phyloP scores from a whole-genome alignment of 2,329 filamentous ascomycete genomes.

The Gremmenia infestans region DNA sequence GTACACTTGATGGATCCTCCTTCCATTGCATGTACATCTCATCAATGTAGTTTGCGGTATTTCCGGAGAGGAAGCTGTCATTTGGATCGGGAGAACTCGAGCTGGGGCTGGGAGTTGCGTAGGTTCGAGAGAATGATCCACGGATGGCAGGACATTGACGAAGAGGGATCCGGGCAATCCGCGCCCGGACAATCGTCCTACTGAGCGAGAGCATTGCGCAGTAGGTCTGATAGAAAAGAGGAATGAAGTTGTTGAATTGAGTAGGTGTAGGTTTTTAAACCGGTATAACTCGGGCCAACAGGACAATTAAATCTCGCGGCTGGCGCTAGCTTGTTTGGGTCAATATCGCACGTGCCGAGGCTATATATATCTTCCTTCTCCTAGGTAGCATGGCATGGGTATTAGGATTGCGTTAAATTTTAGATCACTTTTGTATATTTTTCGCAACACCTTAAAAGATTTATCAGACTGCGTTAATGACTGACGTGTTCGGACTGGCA shows the following conservation, averaged over 20 bases:
- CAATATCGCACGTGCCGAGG: neutral
- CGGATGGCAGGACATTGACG: neutral
- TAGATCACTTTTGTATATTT: neutral
- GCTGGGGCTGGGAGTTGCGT: constrained; percentile 50
- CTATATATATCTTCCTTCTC: neutral
- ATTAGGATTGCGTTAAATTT: neutral
- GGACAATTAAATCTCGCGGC: neutral
- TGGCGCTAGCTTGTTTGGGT: neutral
- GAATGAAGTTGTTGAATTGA: neutral
- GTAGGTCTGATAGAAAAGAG: neutral
- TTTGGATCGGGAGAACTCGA: constrained; percentile 63
- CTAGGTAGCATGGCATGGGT: no score
- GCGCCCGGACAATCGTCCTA: neutral
- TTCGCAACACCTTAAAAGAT: neutral
- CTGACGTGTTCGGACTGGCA: neutral
- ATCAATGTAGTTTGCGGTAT: constrained; percentile 97
- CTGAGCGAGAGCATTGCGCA: neutral
- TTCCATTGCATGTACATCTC: constrained; percentile 99
- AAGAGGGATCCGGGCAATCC: neutral
- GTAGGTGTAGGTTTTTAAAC: neutral
- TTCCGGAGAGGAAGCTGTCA: constrained; percentile 94
- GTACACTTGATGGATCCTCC: constrained; percentile 84
- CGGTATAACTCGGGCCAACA: neutral
- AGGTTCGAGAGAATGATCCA: constrained; percentile 29
- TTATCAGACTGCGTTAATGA: neutral